Evolutionary conservation across 306 rosid genomes (phyloP).

Genomic region (Bauhinia variegata): DNA sequence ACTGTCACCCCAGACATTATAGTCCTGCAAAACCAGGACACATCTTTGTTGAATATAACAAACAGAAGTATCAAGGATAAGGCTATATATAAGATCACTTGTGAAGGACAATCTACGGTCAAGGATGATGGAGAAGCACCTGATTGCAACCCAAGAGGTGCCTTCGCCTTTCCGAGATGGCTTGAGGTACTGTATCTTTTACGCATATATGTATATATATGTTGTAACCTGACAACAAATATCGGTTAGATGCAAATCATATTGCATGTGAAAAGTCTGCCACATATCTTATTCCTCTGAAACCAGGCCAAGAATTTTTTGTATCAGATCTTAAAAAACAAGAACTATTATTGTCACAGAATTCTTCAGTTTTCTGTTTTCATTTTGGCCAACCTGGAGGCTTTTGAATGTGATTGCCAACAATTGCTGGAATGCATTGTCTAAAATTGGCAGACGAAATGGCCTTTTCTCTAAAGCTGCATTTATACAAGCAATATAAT

Average conservation of each 20-base stretch:
- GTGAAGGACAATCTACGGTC: slow-evolving; percentile 67
- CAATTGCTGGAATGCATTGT: slow-evolving; percentile 25
- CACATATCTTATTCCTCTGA: slow-evolving; percentile 16
- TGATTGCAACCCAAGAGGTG: slow-evolving; percentile 67
- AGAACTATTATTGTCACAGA: slow-evolving; percentile 5
- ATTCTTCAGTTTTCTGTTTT: slow-evolving; percentile 18
- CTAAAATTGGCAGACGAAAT: slow-evolving; percentile 1
- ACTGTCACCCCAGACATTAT: slow-evolving; percentile 59
- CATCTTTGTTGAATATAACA: slow-evolving; percentile 56
- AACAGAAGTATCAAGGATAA: slow-evolving; percentile 66
- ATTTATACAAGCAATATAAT: not conserved
- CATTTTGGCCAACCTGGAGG: slow-evolving; percentile 6
- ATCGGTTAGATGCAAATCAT: slow-evolving; percentile 28
- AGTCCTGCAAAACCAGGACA: slow-evolving; percentile 78
- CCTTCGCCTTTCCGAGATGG: slow-evolving; percentile 93
- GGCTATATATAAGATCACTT: slow-evolving; percentile 66
- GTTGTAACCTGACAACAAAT: slow-evolving; percentile 2
- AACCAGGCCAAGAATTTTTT: slow-evolving; percentile 17
- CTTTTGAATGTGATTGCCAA: not conserved
- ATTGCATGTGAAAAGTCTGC: slow-evolving; percentile 23
- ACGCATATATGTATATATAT: slow-evolving; percentile 14
- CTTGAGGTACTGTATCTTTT: slow-evolving; percentile 71
- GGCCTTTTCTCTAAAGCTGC: not conserved
- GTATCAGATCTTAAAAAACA: slow-evolving; percentile 17
- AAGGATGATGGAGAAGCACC: slow-evolving; percentile 67